A percentile compares a stretch with the other conserved stretches of the same genome.
phyloP scores from a whole-genome alignment of 1,284 basidiomycete species.

The Puccinia polysora region DNA sequence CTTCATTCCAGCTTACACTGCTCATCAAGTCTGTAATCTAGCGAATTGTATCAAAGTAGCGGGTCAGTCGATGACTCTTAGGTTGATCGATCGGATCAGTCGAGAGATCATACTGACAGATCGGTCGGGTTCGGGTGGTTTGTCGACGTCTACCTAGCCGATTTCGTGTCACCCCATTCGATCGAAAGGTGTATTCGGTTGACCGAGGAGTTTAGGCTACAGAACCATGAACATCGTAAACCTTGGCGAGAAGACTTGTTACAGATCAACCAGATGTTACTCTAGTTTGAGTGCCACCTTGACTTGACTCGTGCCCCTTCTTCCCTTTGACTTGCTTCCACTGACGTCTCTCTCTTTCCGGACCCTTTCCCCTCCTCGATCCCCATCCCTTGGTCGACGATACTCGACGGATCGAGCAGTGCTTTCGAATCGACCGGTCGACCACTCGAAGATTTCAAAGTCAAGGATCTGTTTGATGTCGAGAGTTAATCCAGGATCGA shows the following conservation, averaged over 20 bases:
- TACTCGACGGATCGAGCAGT: no score
- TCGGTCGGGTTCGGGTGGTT: neutral
- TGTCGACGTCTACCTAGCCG: conserved; percentile 13
- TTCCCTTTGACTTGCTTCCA: no score
- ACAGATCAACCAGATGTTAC: conserved; percentile 42
- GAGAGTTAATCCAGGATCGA: no score
- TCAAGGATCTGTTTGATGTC: neutral
- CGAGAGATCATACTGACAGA: neutral
- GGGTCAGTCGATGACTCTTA: neutral
- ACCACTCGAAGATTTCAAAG: conserved; percentile 10
- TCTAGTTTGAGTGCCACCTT: conserved; percentile 22
- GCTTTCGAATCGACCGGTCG: conserved; percentile 1
- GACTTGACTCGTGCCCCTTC: neutral
- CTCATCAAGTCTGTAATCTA: conserved; percentile 51
- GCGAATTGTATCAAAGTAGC: conserved; percentile 52
- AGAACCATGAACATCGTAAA: conserved; percentile 30
- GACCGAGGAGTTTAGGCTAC: conserved; percentile 28
- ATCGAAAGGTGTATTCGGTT: conserved; percentile 36
- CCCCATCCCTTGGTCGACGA: no score
- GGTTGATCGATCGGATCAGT: neutral
- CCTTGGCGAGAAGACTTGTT: conserved; percentile 40
- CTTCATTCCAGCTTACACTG: conserved; percentile 51
- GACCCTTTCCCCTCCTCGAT: no score
- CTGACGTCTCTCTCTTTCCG: no score
- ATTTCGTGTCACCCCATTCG: conserved; percentile 33